Percentiles rank a stretch among this genome's conserved stretches.
Evolutionary conservation across 176 grass and related monocot species (phyloP).

Genomic region (Elymus sibiricus): DNA sequence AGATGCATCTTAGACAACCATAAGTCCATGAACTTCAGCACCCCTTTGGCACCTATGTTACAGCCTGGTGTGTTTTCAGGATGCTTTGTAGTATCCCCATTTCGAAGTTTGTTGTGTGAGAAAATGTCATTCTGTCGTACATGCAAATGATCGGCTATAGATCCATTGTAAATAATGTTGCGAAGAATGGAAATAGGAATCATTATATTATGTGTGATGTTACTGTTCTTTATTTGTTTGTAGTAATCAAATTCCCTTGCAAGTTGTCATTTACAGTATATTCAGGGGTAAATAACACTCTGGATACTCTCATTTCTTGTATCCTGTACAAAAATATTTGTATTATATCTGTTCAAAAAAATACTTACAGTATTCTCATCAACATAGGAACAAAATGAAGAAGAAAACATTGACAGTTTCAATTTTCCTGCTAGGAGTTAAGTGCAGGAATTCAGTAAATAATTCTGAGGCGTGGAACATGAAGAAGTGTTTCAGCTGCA

Average conservation of each 20-base stretch:
- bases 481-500: background rate
- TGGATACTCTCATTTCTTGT: background rate
- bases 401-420: background rate
- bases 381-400: background rate
- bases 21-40: background rate
- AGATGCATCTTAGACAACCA: background rate
- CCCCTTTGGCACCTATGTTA: background rate
- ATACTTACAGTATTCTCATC: background rate
- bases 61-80: background rate
- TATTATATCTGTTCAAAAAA: background rate
- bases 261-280: background rate
- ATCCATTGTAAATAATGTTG: slow-evolving; percentile 33
- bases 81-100: background rate
- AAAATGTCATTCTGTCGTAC: background rate
- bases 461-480: background rate
- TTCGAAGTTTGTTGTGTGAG: slow-evolving; percentile 13
- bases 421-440: background rate
- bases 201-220: background rate
- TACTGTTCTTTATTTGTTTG: background rate
- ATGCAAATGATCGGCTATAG: background rate
- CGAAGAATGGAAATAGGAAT: background rate
- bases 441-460: slow-evolving; percentile 1
- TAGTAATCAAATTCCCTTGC: background rate
- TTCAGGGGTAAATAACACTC: background rate
- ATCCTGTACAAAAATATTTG: background rate